Percentiles rank a stretch among this genome's conserved stretches.
Conservation (phyloP, 2,329 filamentous ascomycete genomes). For the Aspergillus novoparasiticus region DNA sequence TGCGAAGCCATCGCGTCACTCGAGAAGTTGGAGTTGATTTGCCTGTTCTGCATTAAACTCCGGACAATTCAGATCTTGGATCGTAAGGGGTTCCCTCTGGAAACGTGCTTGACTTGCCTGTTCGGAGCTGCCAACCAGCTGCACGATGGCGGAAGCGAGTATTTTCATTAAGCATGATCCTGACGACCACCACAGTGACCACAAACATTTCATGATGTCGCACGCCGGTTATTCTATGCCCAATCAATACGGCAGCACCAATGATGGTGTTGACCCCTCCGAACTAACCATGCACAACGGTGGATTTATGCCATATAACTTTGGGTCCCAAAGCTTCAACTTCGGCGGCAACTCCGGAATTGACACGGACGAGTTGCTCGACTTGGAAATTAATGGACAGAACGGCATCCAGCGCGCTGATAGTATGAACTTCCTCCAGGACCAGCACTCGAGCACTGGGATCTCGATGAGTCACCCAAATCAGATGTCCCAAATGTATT, state of each 20-base stretch:
- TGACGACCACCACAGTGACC: conserved; percentile 62
- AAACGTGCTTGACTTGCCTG: conserved; percentile 9
- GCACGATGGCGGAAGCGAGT: conserved; percentile 57
- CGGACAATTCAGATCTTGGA: conserved; percentile 15
- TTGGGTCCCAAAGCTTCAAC: conserved; percentile 69
- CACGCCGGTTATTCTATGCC: conserved; percentile 55
- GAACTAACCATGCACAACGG: conserved; percentile 71
- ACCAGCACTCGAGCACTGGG: conserved; percentile 57
- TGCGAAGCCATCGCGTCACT: background rate
- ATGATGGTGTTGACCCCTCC: conserved; percentile 76
- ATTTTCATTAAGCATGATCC: conserved; percentile 70
- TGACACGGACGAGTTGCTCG: conserved; percentile 84
- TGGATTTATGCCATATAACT: conserved; percentile 58
- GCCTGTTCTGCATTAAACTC: background rate
- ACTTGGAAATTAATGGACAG: conserved; percentile 53
- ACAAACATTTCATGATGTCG: conserved; percentile 51
- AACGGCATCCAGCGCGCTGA: conserved; percentile 39
- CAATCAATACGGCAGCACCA: conserved; percentile 57
- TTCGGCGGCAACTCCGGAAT: conserved; percentile 73
- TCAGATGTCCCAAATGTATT: conserved; percentile 75
- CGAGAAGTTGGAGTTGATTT: background rate
- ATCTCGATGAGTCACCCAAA: conserved; percentile 66
- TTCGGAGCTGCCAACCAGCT: conserved; percentile 18
- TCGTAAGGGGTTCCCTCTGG: conserved; percentile 24
- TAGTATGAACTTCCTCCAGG: conserved; percentile 42